Evolutionary conservation across 2,329 filamentous ascomycete species (phyloP), one percentile per base, ranked within the genome.

Genomic region (Aspergillus proliferans): DNA sequence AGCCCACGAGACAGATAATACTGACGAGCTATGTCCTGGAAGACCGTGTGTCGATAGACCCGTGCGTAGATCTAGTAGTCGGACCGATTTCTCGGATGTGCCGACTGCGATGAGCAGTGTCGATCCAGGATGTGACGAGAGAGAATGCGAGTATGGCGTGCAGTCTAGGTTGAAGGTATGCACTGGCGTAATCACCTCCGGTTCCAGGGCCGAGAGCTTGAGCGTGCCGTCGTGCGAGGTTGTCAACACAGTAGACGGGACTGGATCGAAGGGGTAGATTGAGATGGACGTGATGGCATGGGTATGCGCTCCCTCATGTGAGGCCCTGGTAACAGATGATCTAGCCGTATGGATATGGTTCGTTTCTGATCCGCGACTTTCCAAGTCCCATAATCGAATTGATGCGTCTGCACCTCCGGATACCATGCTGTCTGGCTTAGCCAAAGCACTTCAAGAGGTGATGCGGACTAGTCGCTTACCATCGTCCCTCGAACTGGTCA

Each of bases 381-480:
- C 87, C 6, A 96, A 79, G 69, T 96, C 85, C 91, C 91, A 96
- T 42, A 96, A 72, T 57, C 84, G 87, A 61, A 96, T 82, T 1
- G 86, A 87, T 8, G 87, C 88, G 63, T 95, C 89, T 4, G 88
- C 85, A 26, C 91, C 90, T 3, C 88, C 92, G 0, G 91, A 95
- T 2, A 95, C 70, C 53, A 96, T 77, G 56, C 87, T 86, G 59
- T 19, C 45, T 15, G 15, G 9, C 46, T 63, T 52, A 65, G 51
- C 28, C 28, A 18, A 21, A 12, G 21, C 34, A 43, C 3, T 15
- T 3, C 19, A 44, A 5, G 3, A 21, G 8, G 26, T 19, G 24
- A 30, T 30, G 26, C 5, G 33, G 30, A 4, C 46, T 4, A n/a
- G 22, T 14, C 8, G 14, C 66, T 34, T 70, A 86, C 84, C 87